A percentile compares a stretch with the other conserved stretches of the same genome.
These are phyloP conservation scores for Arthroderma sp. DNA, from an alignment of 2,329 filamentous ascomycete species.

Conservation along the genomic window DNA sequence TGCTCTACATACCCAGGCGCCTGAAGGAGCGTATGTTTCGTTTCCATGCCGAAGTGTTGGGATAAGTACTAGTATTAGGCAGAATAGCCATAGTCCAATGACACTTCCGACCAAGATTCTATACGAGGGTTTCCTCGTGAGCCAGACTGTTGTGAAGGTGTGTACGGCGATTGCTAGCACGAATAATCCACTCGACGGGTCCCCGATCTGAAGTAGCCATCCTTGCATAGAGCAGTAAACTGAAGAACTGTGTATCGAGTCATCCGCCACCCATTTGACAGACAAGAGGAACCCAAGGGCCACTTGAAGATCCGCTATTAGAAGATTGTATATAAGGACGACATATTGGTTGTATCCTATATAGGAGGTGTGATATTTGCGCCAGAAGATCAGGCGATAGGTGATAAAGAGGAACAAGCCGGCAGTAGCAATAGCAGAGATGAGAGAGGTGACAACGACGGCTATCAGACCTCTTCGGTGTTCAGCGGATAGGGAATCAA, in stretches of 20 bases:
- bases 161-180: constrained; percentile 43
- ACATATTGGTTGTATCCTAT: constrained; percentile 43
- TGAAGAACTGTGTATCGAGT: constrained; percentile 33
- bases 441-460: constrained; percentile 32
- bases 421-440: constrained; percentile 35
- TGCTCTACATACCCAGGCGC: constrained; percentile 34
- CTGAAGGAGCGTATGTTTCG: constrained; percentile 36
- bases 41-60: constrained; percentile 31
- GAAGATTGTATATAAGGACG: constrained; percentile 41
- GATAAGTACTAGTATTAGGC: constrained; percentile 34
- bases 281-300: constrained; percentile 38
- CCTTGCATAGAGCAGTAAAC: constrained; percentile 38
- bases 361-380: constrained; percentile 33
- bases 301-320: constrained; percentile 41
- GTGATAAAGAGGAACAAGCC: constrained; percentile 36
- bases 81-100: constrained; percentile 33
- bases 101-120: constrained; percentile 33
- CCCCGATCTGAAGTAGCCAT: constrained; percentile 40
- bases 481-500: constrained; percentile 22
- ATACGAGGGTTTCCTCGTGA: constrained; percentile 34
- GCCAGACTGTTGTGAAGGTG: constrained; percentile 38
- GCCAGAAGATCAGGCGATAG: constrained; percentile 39
- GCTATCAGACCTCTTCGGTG: constrained; percentile 34
- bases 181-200: constrained; percentile 40
- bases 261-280: constrained; percentile 32